Conservation (phyloP, 495 filamentous ascomycete species). For the Xylaria flabelliformis region DNA sequence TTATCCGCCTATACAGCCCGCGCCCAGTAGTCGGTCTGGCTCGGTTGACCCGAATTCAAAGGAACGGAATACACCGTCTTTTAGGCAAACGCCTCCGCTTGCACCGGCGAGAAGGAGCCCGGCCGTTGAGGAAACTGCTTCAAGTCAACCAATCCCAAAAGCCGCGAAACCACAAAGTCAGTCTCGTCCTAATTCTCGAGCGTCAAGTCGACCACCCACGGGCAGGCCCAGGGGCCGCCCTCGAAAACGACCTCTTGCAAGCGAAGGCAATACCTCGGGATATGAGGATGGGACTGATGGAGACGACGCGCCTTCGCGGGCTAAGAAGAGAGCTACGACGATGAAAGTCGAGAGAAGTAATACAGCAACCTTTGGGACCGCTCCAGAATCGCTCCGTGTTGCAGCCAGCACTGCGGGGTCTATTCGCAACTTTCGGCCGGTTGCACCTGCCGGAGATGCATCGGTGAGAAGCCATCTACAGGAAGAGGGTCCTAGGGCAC, state of each 20-base stretch:
- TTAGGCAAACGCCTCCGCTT: conserved; percentile 13
- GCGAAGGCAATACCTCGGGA: conserved; percentile 64
- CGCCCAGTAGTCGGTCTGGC: conserved; percentile 31
- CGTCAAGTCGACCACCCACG: conserved; percentile 48
- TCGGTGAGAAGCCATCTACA: conserved; percentile 63
- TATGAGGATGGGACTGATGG: conserved; percentile 76
- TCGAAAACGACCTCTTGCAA: conserved; percentile 48
- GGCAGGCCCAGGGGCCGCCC: conserved; percentile 55
- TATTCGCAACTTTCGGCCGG: conserved; percentile 81
- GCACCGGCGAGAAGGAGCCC: conserved; percentile 27
- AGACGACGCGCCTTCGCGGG: conserved; percentile 53
- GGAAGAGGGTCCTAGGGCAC: conserved; percentile 78
- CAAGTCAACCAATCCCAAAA: conserved; percentile 29
- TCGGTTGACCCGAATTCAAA: conserved; percentile 32
- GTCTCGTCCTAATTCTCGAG: conserved; percentile 53
- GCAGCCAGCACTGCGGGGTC: conserved; percentile 87
- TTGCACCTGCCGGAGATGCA: conserved; percentile 62
- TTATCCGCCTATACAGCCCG: conserved; percentile 22
- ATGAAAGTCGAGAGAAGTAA: conserved; percentile 71
- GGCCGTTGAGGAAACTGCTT: conserved; percentile 22
- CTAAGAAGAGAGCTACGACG: conserved; percentile 76
- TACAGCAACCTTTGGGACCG: conserved; percentile 70
- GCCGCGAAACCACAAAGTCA: conserved; percentile 29
- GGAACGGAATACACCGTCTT: conserved; percentile 21
- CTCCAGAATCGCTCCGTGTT: conserved; percentile 81